Evolutionary conservation across 371 early-diverging fungal species (phyloP), one percentile per base, ranked within the genome.

Genomic region (Mortierella polycephala): DNA sequence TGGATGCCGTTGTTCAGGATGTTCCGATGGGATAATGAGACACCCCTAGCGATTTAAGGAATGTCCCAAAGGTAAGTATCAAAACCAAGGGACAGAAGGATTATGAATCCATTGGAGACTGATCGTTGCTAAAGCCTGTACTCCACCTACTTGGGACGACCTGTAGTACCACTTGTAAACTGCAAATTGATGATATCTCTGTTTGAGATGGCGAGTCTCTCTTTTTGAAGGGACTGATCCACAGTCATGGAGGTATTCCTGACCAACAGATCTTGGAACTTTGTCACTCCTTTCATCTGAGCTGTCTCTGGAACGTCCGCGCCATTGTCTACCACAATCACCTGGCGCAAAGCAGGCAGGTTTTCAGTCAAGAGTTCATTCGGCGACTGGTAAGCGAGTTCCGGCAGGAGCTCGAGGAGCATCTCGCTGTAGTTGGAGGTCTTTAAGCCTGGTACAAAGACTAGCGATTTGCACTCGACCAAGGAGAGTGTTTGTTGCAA

Each of bases 81-180:
- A 61, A 46, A 47, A 7, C 39, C 55, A 55, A 50, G 52, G 42
- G 49, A 23, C 14, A 51, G 18, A n/a, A 42, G 20, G 42, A 18
- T 10, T 20, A 50, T 42, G 47, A 40, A 6, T 30, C 20, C 21
- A 30, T 53, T 7, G 16, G 3, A 21, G 3, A 2, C 18, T 18
- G 10, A 44, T 44, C 10, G 11, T 7, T 60, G 40, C 37, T 40
- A 16, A 23, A 37, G 12, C 45, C 30, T 12, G n/a, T 14, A 7
- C 8, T 14, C 1, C 46, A 30, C 70, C 55, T 70, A 75, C 81
- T 91, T 91, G 30, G 91, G 90, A 5, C 74, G 69, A 7, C 94
- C 94, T 9, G 91, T 89, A 9, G 95, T 94, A 14, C 95, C 95
- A 64, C 87, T 85, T 10, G 92, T 92, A 65, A 90, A 92, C 70